Conservation (phyloP, 495 filamentous ascomycete genomes). For the Endocarpon pusillum region DNA sequence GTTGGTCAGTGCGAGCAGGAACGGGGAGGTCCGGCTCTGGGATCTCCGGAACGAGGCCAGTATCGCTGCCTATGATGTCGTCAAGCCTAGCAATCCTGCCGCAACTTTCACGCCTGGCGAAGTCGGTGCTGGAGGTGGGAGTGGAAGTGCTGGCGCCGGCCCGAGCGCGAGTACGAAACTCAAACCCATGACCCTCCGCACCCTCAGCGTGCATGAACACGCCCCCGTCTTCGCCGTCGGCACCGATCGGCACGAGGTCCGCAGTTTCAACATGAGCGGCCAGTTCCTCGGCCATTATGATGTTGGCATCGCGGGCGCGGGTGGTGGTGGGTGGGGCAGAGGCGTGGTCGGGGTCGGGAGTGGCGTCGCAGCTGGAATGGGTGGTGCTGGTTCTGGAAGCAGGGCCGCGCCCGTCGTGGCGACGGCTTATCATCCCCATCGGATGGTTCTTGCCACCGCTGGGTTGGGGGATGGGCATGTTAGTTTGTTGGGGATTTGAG, state of each 20-base stretch:
- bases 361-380: too few relatives aligned
- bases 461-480: constrained; percentile 31
- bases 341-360: background rate
- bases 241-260: constrained; percentile 71
- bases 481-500: background rate
- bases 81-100: background rate
- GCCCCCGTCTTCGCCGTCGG: constrained; percentile 90
- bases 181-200: constrained; percentile 63
- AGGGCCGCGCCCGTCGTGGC: constrained; percentile 64
- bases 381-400: too few relatives aligned
- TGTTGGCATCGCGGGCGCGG: constrained; percentile 26
- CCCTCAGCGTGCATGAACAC: constrained; percentile 88
- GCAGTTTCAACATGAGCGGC: constrained; percentile 78
- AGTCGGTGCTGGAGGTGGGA: background rate
- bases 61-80: background rate
- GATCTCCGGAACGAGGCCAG: constrained; percentile 65
- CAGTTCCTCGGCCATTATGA: constrained; percentile 60
- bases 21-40: constrained; percentile 90
- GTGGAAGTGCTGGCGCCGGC: too few relatives aligned
- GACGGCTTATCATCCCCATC: constrained; percentile 90
- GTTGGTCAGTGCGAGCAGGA: constrained; percentile 67
- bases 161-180: constrained; percentile 56
- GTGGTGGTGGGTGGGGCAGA: background rate
- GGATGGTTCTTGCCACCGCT: constrained; percentile 75
- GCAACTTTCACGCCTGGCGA: background rate